Conservation (phyloP, 768 basidiomycete genomes). For the Trametes villosa region DNA sequence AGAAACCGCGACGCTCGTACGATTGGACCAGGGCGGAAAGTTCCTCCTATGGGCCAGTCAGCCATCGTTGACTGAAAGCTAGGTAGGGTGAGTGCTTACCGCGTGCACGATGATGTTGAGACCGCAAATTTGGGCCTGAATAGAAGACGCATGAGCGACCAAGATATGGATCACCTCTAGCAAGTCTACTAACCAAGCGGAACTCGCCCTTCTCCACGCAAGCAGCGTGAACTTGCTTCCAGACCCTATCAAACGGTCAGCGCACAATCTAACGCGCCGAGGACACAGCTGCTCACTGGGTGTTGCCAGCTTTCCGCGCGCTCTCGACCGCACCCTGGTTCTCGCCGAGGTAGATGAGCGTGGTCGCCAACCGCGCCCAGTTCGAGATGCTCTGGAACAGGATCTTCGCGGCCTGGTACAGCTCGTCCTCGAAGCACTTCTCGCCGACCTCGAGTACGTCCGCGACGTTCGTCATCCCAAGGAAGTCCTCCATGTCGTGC, state of each 20-base stretch:
- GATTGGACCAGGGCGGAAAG: constrained; percentile 71
- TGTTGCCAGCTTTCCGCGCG: constrained; percentile 98
- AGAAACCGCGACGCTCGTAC: constrained; percentile 91
- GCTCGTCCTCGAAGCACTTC: constrained; percentile 98
- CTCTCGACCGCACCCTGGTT: constrained; percentile 99
- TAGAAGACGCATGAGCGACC: background rate
- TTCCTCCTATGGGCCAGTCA: constrained; percentile 61
- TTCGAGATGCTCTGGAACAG: constrained; percentile 97
- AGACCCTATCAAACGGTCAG: constrained; percentile 62
- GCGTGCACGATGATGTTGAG: constrained; percentile 97
- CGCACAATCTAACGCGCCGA: background rate
- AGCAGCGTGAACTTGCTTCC: constrained; percentile 99
- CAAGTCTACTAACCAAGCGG: constrained; percentile 62
- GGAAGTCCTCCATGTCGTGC: constrained; percentile 99
- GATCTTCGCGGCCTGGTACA: constrained; percentile 96
- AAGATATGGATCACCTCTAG: background rate
- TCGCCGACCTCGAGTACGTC: constrained; percentile 97
- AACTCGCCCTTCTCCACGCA: constrained; percentile 98
- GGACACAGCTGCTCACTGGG: constrained; percentile 67
- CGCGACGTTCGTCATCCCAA: constrained; percentile 97
- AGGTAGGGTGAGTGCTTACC: constrained; percentile 31
- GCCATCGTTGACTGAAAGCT: background rate
- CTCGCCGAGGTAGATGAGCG: constrained; percentile 96
- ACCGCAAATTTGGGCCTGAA: constrained; percentile 95
- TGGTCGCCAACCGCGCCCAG: constrained; percentile 97